Percentiles rank a stretch among this genome's conserved stretches.
These are phyloP conservation scores for Podospora pseudopauciseta DNA, from an alignment of 495 filamentous ascomycete species.

Conservation along the genomic window DNA sequence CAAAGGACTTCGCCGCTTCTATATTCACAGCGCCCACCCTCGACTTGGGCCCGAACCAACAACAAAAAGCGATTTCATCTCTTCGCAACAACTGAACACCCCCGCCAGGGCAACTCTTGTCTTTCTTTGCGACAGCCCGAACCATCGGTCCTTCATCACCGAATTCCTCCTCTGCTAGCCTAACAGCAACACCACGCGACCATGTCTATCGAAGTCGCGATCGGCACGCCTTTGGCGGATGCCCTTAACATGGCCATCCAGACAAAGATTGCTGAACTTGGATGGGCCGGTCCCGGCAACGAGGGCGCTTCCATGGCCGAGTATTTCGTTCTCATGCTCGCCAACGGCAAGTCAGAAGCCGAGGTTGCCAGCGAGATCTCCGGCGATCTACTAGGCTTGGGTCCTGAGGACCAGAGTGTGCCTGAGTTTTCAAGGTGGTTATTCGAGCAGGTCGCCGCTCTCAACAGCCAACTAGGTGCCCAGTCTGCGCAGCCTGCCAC, in stretches of 20 bases:
- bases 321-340: constrained; percentile 95
- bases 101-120: background rate
- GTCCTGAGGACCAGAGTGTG: constrained; percentile 76
- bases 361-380: constrained; percentile 87
- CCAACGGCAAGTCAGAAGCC: constrained; percentile 85
- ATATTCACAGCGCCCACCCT: background rate
- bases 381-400: constrained; percentile 79
- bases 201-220: constrained; percentile 71
- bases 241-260: constrained; percentile 76
- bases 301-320: constrained; percentile 86
- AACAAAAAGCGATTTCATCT: background rate
- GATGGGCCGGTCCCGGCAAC: constrained; percentile 76
- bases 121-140: background rate
- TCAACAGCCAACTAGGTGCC: constrained; percentile 60
- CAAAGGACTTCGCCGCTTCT: background rate
- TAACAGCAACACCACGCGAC: background rate
- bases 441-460: constrained; percentile 71
- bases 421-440: constrained; percentile 86
- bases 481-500: constrained; percentile 33
- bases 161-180: background rate
- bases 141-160: background rate
- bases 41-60: background rate
- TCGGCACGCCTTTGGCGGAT: constrained; percentile 75
- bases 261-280: constrained; percentile 91
- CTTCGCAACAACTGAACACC: background rate